These are phyloP conservation scores for Fusarium sp. DNA, from an alignment of 2,329 filamentous ascomycete genomes.

Conservation along the genomic window DNA sequence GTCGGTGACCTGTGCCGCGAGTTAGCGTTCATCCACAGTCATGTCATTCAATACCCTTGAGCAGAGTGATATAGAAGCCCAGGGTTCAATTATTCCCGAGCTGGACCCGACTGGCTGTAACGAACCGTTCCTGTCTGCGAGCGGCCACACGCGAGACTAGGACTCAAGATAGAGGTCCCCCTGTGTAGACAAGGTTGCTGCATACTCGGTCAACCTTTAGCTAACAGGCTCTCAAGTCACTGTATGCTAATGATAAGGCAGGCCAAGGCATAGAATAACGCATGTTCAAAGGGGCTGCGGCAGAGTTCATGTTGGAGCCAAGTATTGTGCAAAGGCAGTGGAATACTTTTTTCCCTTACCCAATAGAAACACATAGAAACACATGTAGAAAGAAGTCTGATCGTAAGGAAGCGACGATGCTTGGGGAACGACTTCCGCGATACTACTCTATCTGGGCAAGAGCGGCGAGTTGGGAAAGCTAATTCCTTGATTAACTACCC, in stretches of 20 bases:
- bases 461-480: constrained; percentile 1
- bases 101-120: constrained; percentile 21
- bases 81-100: constrained; percentile 37
- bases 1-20: constrained; percentile 3
- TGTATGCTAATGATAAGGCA: constrained; percentile 30
- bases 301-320: background rate
- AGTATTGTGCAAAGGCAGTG: background rate
- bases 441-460: background rate
- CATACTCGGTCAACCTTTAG: constrained; percentile 21
- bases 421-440: background rate
- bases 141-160: constrained; percentile 24
- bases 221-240: constrained; percentile 29
- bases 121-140: constrained; percentile 32
- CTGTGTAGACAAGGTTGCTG: constrained; percentile 24
- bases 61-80: constrained; percentile 13
- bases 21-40: constrained; percentile 17
- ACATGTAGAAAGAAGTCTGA: background rate
- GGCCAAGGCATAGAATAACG: constrained; percentile 16
- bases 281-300: background rate
- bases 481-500: background rate
- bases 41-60: constrained; percentile 19
- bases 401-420: background rate
- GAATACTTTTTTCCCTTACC: background rate
- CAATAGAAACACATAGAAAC: too few relatives aligned
- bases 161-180: constrained; percentile 21